Evolutionary conservation across 2,329 filamentous ascomycete species (phyloP).

Genomic region (Lojkania enalia): DNA sequence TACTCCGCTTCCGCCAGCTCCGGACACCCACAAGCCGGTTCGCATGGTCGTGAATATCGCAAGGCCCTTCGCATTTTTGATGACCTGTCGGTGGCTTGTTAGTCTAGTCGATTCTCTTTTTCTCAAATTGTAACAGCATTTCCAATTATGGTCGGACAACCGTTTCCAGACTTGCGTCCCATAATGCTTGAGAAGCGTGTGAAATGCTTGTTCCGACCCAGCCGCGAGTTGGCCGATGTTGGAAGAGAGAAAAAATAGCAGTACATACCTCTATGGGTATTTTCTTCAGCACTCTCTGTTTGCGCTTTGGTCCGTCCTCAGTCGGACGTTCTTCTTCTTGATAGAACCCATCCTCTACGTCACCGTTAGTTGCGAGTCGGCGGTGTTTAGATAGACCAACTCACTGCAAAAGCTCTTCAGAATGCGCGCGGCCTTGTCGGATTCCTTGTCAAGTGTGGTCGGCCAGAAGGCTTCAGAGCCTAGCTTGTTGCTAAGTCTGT

Average conservation of each 20-base stretch:
- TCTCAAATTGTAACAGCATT: too few relatives aligned
- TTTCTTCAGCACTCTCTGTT: constrained; percentile 72
- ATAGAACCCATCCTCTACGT: constrained; percentile 68
- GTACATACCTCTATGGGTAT: constrained; percentile 69
- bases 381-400: constrained; percentile 42
- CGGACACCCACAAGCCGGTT: constrained; percentile 87
- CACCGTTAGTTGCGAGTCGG: constrained; percentile 19
- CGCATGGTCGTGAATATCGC: constrained; percentile 97
- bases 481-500: constrained; percentile 78
- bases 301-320: constrained; percentile 59
- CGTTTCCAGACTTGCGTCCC: too few relatives aligned
- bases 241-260: too few relatives aligned
- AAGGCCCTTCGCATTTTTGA: constrained; percentile 85
- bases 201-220: too few relatives aligned
- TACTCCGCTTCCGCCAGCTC: constrained; percentile 86
- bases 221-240: too few relatives aligned
- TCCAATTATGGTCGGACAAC: too few relatives aligned
- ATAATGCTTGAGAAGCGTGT: too few relatives aligned
- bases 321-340: constrained; percentile 56
- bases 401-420: constrained; percentile 86
- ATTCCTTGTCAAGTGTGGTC: constrained; percentile 81
- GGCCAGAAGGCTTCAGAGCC: constrained; percentile 86
- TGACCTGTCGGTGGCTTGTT: constrained; percentile 59
- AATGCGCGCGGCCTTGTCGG: constrained; percentile 88
- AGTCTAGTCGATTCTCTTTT: too few relatives aligned